These are phyloP conservation scores for Vitis rotundifolia DNA, from an alignment of 164 flowering plant species.

Conservation along the genomic window DNA sequence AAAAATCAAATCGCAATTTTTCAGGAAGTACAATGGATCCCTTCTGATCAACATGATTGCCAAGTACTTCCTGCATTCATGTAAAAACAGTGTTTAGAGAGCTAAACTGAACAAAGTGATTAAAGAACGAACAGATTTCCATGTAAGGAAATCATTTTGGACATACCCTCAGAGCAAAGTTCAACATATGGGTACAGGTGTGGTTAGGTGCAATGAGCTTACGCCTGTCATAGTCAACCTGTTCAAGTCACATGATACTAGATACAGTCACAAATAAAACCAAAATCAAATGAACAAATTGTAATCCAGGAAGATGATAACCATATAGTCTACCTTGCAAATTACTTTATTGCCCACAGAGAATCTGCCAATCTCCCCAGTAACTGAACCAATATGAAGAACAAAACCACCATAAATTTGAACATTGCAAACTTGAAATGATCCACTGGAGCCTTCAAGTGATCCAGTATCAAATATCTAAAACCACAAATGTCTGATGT, in stretches of 20 bases:
- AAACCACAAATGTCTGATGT: slow-evolving; percentile 21
- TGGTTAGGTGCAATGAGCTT: slow-evolving; percentile 94
- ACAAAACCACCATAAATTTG: slow-evolving; percentile 89
- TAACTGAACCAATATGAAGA: slow-evolving; percentile 80
- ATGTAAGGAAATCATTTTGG: background rate
- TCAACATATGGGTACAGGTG: slow-evolving; percentile 98
- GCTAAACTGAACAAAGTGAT: background rate
- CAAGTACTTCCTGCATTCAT: slow-evolving; percentile 87
- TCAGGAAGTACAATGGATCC: slow-evolving; percentile 99
- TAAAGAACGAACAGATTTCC: background rate
- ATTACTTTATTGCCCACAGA: slow-evolving; percentile 66
- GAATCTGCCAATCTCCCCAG: slow-evolving; percentile 42
- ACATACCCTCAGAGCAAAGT: slow-evolving; percentile 90
- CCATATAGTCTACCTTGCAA: slow-evolving; percentile 63
- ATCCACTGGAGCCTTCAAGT: slow-evolving; percentile 65
- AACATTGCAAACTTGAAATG: slow-evolving; percentile 78
- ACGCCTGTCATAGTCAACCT: slow-evolving; percentile 96
- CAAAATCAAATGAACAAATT: background rate
- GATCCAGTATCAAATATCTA: slow-evolving; percentile 92
- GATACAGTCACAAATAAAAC: background rate
- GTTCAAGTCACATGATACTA: slow-evolving; percentile 15
- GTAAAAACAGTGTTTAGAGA: background rate
- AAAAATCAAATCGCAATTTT: slow-evolving; percentile 92
- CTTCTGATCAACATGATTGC: slow-evolving; percentile 94
- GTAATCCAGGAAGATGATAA: background rate